Evolutionary conservation across 768 basidiomycete genomes (phyloP), one percentile per base, ranked within the genome.

Genomic region (Daedalea quercina): DNA sequence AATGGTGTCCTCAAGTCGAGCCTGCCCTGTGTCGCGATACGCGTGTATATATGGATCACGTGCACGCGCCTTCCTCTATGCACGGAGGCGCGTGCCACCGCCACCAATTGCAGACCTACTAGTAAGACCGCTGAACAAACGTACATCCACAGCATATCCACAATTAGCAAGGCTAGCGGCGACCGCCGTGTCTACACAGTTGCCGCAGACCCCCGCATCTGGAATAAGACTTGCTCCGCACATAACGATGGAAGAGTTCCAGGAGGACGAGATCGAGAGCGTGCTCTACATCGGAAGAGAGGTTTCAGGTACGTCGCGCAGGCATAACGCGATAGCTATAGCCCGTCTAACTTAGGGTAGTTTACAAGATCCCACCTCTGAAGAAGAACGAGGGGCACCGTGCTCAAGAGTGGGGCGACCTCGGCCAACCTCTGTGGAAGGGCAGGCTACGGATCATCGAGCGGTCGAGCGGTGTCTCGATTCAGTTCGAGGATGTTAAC

Each of bases 381-480:
- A 91, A 81, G 63, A 78, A 77, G 35, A 88, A 92, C 62, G 89
- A 93, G 64, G 94, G 94, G 9, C 87, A 95, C 70, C 85, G 90
- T 50, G 94, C 94, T 11, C 85, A 84, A 51, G 90, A 93, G 58
- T 97, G 94, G 94, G 90, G 93, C 15, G 87, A 93, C 68, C 79
- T 94, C 40, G 78, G 78, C 17, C 63, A 77, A 51, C 90, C 91
- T 3, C 69, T 97, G 22, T 97, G 94, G 94, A 94, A 94, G 65
- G 94, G 94, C 17, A 78, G 94, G 41, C 71, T 97, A 58, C 80
- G 92, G 54, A 85, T 96, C 54, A 71, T 91, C 23, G 92, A 96
- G 69, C 84, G 80, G 59, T 84, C 82, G 1, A 71, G 76, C 23
- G 77, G 79, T 8, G 90, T 82, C 49, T 72, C 76, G 20, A 68